A percentile compares a stretch with the other conserved stretches of the same genome.
phyloP scores from a whole-genome alignment of 2,329 filamentous ascomycete species.

The Alternaria atra region DNA sequence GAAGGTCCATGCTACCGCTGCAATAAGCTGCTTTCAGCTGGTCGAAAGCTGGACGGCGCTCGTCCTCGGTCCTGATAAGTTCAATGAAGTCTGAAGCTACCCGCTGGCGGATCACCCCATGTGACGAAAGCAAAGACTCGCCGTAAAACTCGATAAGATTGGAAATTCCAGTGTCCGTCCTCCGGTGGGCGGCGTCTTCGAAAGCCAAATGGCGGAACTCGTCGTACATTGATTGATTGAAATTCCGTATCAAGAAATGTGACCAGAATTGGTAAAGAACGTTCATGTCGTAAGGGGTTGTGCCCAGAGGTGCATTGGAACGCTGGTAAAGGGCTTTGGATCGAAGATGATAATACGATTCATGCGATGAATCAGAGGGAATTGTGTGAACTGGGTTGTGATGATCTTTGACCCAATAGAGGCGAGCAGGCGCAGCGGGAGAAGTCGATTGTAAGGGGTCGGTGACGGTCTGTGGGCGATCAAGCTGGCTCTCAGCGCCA shows the following conservation, averaged over 20 bases:
- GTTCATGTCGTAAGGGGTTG: constrained; percentile 67
- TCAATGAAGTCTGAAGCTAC: constrained; percentile 65
- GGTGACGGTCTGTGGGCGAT: constrained; percentile 28
- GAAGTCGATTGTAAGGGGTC: constrained; percentile 30
- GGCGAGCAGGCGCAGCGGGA: constrained; percentile 31
- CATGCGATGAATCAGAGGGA: constrained; percentile 56
- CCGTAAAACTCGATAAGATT: constrained; percentile 73
- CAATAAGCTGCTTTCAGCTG: constrained; percentile 63
- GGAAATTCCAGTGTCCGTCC: constrained; percentile 65
- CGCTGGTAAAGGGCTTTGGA: constrained; percentile 61
- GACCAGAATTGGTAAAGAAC: constrained; percentile 79
- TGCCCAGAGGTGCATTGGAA: constrained; percentile 54
- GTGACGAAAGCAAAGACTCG: constrained; percentile 61
- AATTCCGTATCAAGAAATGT: constrained; percentile 75
- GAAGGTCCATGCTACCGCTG: constrained; percentile 63
- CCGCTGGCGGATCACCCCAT: constrained; percentile 60
- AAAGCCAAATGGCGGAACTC: constrained; percentile 75
- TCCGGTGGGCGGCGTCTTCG: constrained; percentile 66
- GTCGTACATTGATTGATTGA: constrained; percentile 78
- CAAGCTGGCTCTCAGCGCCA: constrained; percentile 32
- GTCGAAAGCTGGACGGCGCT: constrained; percentile 57
- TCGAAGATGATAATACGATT: constrained; percentile 60
- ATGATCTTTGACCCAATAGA: constrained; percentile 63
- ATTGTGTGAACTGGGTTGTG: constrained; percentile 54
- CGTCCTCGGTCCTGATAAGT: constrained; percentile 61